These are phyloP conservation scores for Xerocomus potaroensis DNA, from an alignment of 768 basidiomycete genomes.

Conservation along the genomic window DNA sequence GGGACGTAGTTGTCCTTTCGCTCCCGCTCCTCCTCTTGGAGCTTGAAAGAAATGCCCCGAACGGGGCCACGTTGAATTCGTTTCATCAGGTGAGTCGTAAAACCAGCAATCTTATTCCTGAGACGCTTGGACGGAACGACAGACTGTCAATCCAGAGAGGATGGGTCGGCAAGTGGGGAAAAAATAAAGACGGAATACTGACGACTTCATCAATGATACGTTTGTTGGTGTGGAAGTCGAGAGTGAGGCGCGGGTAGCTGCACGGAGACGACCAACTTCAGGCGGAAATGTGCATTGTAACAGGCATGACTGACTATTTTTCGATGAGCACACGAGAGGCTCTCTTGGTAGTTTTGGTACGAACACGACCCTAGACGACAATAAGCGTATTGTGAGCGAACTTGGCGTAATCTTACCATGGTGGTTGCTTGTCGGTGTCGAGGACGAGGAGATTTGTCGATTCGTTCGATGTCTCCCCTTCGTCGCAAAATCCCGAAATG, in stretches of 20 bases:
- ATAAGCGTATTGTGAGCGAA: constrained; percentile 13
- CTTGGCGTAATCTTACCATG: constrained; percentile 41
- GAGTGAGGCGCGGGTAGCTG: constrained; percentile 97
- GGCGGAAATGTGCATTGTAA: neutral
- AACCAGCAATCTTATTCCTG: constrained; percentile 99
- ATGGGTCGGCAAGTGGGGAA: neutral
- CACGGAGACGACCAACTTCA: neutral
- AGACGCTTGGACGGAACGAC: constrained; percentile 97
- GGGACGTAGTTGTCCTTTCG: constrained; percentile 99
- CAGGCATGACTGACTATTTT: constrained; percentile 75
- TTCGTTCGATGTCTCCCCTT: neutral
- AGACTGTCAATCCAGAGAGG: constrained; percentile 50
- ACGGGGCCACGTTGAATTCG: constrained; percentile 98
- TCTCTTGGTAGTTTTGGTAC: constrained; percentile 99
- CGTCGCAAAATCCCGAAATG: constrained; percentile 21
- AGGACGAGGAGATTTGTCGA: constrained; percentile 24
- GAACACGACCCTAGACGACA: constrained; percentile 83
- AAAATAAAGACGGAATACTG: constrained; percentile 30
- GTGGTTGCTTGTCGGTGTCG: constrained; percentile 28
- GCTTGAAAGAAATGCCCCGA: constrained; percentile 99
- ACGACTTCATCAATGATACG: constrained; percentile 98
- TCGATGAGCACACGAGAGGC: constrained; percentile 98
- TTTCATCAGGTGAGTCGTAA: constrained; percentile 99
- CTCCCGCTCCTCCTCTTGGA: constrained; percentile 99
- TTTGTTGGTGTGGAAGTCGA: constrained; percentile 99